Conservation (phyloP, 140 eudicot genomes). For the Oenanthe javanica region DNA sequence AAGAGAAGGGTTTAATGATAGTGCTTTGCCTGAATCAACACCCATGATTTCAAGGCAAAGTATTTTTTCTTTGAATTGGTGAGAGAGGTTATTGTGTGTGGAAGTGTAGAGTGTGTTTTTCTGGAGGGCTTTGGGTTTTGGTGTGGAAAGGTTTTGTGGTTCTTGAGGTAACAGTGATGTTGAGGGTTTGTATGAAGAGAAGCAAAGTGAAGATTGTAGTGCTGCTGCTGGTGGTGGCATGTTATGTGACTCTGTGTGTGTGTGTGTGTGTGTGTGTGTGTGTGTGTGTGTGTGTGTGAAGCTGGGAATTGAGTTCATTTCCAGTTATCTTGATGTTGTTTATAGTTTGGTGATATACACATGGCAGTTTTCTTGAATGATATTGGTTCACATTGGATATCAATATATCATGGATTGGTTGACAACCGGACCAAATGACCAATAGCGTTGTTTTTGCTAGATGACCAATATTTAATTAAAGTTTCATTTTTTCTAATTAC, state of each 20-base stretch:
- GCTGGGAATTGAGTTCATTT: neutral
- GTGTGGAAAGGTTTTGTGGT: slow-evolving; percentile 15
- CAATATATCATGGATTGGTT: slow-evolving; percentile 11
- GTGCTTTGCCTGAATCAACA: slow-evolving; percentile 59
- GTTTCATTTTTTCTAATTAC: too few relatives aligned
- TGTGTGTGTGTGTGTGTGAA: slow-evolving; percentile 1
- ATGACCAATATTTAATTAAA: too few relatives aligned
- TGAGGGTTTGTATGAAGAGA: slow-evolving; percentile 4
- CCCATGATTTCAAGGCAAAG: slow-evolving; percentile 68
- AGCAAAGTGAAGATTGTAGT: slow-evolving; percentile 11
- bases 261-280: too few relatives aligned
- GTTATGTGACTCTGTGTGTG: neutral
- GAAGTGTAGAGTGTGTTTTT: slow-evolving; percentile 57
- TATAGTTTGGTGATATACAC: neutral
- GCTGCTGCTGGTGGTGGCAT: slow-evolving; percentile 27
- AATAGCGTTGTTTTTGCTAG: too few relatives aligned
- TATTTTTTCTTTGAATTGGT: slow-evolving; percentile 56
- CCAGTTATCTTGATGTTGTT: neutral
- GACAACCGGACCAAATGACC: neutral
- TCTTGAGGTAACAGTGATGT: slow-evolving; percentile 1
- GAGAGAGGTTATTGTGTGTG: slow-evolving; percentile 42
- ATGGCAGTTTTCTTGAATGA: neutral
- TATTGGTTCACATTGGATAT: slow-evolving; percentile 12
- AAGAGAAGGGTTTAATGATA: slow-evolving; percentile 47
- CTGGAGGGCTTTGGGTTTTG: slow-evolving; percentile 38